Conservation (phyloP, 495 filamentous ascomycete genomes). For the Neurospora cerealis region DNA sequence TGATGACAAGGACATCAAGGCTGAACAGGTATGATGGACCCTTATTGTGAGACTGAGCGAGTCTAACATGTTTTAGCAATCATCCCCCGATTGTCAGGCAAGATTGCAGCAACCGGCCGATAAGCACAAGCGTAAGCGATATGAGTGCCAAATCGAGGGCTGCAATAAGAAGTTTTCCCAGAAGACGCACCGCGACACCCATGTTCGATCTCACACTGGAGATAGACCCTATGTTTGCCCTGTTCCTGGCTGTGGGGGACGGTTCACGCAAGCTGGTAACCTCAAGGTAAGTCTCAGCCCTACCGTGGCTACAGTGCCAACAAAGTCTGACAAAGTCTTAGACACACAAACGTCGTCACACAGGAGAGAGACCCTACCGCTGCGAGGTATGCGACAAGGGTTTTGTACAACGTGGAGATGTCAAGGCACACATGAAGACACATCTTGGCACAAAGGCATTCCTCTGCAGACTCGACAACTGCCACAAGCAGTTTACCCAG, state of each 20-base stretch:
- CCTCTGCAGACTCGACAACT: conserved; percentile 68
- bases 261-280: conserved; percentile 85
- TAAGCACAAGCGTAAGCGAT: conserved; percentile 47
- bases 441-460: conserved; percentile 73
- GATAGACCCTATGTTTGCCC: conserved; percentile 77
- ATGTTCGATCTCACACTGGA: conserved; percentile 81
- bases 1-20: conserved; percentile 1
- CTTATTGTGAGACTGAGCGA: not conserved
- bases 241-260: conserved; percentile 66
- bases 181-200: conserved; percentile 90
- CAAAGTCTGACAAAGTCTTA: conserved; percentile 7
- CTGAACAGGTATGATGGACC: conserved; percentile 4
- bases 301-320: no score
- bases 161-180: conserved; percentile 82
- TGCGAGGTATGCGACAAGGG: conserved; percentile 77
- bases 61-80: not conserved
- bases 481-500: conserved; percentile 78
- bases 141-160: conserved; percentile 62
- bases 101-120: not conserved
- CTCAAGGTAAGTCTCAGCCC: conserved; percentile 53
- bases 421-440: conserved; percentile 77
- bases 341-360: conserved; percentile 21
- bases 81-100: not conserved
- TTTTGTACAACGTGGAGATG: conserved; percentile 84
- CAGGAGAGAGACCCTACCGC: conserved; percentile 75